Base-by-base conservation (phyloP, 1,284 basidiomycete genomes). In the Microbotryum intermedium region DNA sequence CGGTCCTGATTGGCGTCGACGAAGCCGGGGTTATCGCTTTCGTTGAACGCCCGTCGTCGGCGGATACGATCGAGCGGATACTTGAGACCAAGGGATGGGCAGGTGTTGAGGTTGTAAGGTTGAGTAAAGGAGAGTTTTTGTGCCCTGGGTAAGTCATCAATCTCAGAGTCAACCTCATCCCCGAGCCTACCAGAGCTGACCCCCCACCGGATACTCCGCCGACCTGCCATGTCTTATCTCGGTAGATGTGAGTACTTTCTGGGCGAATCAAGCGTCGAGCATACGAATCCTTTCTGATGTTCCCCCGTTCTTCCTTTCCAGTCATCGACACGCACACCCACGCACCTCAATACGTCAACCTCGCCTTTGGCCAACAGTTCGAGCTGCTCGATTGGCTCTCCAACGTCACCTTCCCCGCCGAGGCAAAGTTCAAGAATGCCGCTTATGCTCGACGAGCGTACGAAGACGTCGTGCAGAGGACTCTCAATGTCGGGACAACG, bases 321-420 rank as follows among this genome's bases (percentile, higher is more conserved):
- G 43, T 68, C 82, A 85, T 66, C 81, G 90, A 71, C 81, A 86
- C 70, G 79, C 72, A 55, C 62, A 72, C 52, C 59, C 67, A 70
- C 53, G 67, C 55, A 6, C 60, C 61, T 0, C 61, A 66, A n/a
- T 65, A 63, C 49, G 47, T 64, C 25, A 71, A 71, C 48, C 59
- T 71, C 6, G 54, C 57, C 6, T 70, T 52, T 28, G 75, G 75
- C 9, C 74, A 75, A 64, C 73, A 76, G 59, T 75, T 73, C 64
- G 76, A 95, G 73, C 84, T 97, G n/a, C 81, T 97, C 18, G 88
- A 90, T 66, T 97, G 93, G 93, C 82, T 97, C 34, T 74, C 50
- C 16, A 54, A 88, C 50, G 80, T 91, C 60, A 97, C 92, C 1
- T 97, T 94, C 73, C 94, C 93, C 0, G 84, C 84, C 71, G 94